Evolutionary conservation across 768 basidiomycete genomes (phyloP), one percentile per base, ranked within the genome.

Genomic region (Russula virescens): DNA sequence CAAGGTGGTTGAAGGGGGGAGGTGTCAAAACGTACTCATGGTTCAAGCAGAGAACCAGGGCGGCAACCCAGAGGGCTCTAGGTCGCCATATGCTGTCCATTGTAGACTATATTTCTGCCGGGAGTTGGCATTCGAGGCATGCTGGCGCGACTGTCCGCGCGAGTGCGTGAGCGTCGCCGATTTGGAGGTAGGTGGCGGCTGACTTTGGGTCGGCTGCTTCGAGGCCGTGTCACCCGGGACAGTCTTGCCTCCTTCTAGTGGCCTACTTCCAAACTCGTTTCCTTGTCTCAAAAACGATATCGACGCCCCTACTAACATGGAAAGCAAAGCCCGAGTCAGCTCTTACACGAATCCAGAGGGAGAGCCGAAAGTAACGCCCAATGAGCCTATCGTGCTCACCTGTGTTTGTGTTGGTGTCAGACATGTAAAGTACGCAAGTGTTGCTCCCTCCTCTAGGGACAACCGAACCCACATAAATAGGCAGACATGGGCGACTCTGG

Each of bases 21-120:
- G 23, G 34, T 25, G 18, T 38, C 23, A 8, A 11, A 9, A 28
- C 18, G 43, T 46, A 45, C 61, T 28, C 14, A 19, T 23, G 10
- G 14, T 26, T 52, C 47, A 58, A 42, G 34, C 14, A 11, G 38
- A 7, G 21, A 63, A 63, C 62, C 62, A 63, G 6, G 62, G 62
- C 9, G 62, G 45, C 14, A 35, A 58, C 19, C 62, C 62, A 35
- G 62, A 54, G 18, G 62, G 62, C 28, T 63, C 57, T 1, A 63
- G 28, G 46, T 63, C 57, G 31, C 62, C 62, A 34, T 48, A 48
- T n/a, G 35, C 57, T 18, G 26, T 10, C 62, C 62, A 63, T n/a
- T 48, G 45, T 7, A 9, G 34, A 23, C 16, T 5, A 26, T 58
- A 52, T 28, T 63, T 63, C 34, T 50, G 34, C 38, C 21, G 23